phyloP scores from a whole-genome alignment of 352 stramenopile species.

The Globisporangium irregulare region DNA sequence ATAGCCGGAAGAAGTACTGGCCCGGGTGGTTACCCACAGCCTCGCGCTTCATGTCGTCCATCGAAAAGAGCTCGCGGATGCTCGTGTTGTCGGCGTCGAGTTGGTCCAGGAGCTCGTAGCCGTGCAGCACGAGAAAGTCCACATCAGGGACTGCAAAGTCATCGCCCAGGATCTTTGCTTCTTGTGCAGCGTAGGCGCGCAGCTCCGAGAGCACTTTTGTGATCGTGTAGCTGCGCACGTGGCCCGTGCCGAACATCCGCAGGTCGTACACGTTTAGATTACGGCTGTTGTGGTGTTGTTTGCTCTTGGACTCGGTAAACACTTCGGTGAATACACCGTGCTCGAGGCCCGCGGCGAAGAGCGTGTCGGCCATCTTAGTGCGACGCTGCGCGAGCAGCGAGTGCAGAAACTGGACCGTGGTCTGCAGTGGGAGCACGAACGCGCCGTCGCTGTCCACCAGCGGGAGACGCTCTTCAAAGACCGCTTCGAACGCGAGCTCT shows the following conservation, averaged over 20 bases:
- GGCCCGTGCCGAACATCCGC: constrained; percentile 47
- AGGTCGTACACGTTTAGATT: constrained; percentile 59
- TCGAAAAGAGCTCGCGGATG: constrained; percentile 70
- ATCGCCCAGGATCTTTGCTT: constrained; percentile 34
- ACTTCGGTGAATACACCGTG: constrained; percentile 55
- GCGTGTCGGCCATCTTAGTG: constrained; percentile 54
- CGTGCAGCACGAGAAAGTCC: constrained; percentile 73
- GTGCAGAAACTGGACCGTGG: constrained; percentile 64
- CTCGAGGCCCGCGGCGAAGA: constrained; percentile 52
- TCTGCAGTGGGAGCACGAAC: constrained; percentile 63
- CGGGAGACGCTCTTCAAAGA: constrained; percentile 64
- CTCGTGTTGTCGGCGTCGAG: constrained; percentile 68
- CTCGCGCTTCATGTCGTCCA: constrained; percentile 82
- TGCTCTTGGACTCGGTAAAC: constrained; percentile 38
- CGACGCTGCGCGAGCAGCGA: constrained; percentile 69
- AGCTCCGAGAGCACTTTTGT: constrained; percentile 57
- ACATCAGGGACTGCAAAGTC: constrained; percentile 41
- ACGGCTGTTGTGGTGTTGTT: constrained; percentile 5
- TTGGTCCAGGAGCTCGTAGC: constrained; percentile 74
- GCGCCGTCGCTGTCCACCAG: constrained; percentile 44
- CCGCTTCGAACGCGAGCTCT: constrained; percentile 65
- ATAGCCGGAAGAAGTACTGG: constrained; percentile 65
- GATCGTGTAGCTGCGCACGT: constrained; percentile 63
- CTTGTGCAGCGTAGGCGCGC: constrained; percentile 25
- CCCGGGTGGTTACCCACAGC: constrained; percentile 23